Base-by-base conservation (phyloP, 805 yeast species). In the Zygosaccharomyces bisporus region DNA sequence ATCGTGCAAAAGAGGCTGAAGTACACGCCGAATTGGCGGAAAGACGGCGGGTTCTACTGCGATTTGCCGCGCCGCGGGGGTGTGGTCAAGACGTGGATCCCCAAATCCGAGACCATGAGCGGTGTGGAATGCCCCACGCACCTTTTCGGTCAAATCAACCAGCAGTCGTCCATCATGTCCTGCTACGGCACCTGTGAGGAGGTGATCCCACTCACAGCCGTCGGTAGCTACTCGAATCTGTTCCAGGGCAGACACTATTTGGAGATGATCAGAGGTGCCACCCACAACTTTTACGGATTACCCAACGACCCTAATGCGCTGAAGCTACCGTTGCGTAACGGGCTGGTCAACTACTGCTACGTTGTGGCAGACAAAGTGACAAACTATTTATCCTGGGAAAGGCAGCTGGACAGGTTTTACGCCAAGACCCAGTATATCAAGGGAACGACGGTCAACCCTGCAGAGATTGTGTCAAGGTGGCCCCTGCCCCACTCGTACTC, bases 201-300 rank as follows among this genome's bases (percentile, higher is more conserved):
- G 8, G 72, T 84, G 8, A 79, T 89, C 6, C 88, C 91, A 1
- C 52, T 75, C 1, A 69, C 70, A 12, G 96, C 87, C 53, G 72
- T 81, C 6, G 73, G 81, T 0, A 54, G 53, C 29, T 87, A 70
- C 66, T 78, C 84, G 6, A 79, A 83, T 53, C 52, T 67, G 7
- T 74, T 89, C 39, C 73, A 71, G 2, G 57, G 60, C 4, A 77
- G 89, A 16, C 82, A 84, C 53, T 68, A 72, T 3, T 66, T 88
- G 43, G 69, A 70, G 29, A 60, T 86, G 6, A 67, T 90, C 8
- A 76, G 77, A 1, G 71, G 70, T 35, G 96, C 95, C 0, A 90
- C 87, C 59, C 98, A 90, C 63, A 86, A 85, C 55, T 89, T 75
- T 57, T 84, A 75, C 57, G 91, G 93, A 0, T 50, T 57, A 1